Evolutionary conservation across 345 rosid genomes (phyloP).

Genomic region (Trapa incisa): DNA sequence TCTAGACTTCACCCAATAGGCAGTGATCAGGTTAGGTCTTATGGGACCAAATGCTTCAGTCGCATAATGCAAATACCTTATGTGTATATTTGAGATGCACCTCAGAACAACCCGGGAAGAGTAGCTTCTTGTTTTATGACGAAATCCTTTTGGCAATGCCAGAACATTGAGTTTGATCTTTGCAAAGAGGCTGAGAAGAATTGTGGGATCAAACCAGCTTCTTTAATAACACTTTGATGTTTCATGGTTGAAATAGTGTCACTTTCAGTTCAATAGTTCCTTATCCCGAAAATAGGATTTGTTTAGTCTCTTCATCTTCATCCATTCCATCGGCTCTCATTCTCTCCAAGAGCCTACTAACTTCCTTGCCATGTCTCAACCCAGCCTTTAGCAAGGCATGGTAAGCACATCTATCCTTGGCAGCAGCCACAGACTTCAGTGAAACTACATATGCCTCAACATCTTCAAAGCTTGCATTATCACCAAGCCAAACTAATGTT

Average conservation of each 20-base stretch:
- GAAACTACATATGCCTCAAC: conserved; percentile 37
- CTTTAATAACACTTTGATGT: not conserved
- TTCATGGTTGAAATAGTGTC: not conserved
- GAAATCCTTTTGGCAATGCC: no score
- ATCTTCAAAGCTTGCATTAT: conserved; percentile 39
- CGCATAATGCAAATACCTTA: no score
- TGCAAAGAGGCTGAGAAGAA: no score
- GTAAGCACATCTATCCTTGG: conserved; percentile 38
- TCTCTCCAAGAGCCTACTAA: conserved; percentile 26
- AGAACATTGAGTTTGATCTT: no score
- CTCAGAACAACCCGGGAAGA: no score
- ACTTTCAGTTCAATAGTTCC: not conserved
- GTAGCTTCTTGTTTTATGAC: no score
- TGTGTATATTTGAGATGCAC: no score
- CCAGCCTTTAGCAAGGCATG: conserved; percentile 46
- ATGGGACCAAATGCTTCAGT: no score
- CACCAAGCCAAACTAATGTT: conserved; percentile 50
- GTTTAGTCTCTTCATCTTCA: conserved; percentile 20
- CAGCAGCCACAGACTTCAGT: conserved; percentile 24
- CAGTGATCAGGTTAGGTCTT: no score
- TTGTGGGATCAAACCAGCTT: no score
- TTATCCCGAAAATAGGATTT: not conserved
- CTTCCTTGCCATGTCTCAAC: conserved; percentile 26
- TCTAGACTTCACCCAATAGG: no score
- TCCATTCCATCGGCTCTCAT: conserved; percentile 49